These are phyloP conservation scores for Nicotiana obtusifolia DNA, from an alignment of 257 asterid genomes.

Conservation along the genomic window DNA sequence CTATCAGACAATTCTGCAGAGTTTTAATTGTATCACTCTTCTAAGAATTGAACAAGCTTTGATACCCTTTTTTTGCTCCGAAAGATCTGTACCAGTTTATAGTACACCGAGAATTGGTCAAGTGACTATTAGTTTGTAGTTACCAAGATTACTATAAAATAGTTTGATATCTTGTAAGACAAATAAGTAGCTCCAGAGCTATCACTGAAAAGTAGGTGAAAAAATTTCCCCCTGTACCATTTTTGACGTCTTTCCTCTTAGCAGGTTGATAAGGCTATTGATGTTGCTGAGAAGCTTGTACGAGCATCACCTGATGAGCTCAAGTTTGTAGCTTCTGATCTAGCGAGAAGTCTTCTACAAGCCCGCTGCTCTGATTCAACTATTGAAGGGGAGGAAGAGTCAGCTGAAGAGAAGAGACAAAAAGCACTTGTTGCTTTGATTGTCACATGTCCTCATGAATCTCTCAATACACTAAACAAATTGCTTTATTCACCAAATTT, in stretches of 20 bases:
- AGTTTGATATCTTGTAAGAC: neutral
- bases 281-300: slow-evolving; percentile 79
- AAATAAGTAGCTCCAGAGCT: neutral
- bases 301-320: slow-evolving; percentile 97
- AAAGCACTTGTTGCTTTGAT: slow-evolving; percentile 73
- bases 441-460: slow-evolving; percentile 63
- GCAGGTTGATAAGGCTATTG: slow-evolving; percentile 89
- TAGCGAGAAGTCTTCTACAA: slow-evolving; percentile 65
- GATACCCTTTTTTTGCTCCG: slow-evolving; percentile 12
- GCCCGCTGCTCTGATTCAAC: slow-evolving; percentile 77
- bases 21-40: neutral
- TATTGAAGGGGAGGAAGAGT: slow-evolving; percentile 82
- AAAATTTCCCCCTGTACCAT: slow-evolving; percentile 3
- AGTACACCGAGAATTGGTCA: neutral
- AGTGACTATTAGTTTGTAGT: neutral
- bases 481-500: slow-evolving; percentile 77
- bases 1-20: neutral
- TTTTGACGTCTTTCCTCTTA: slow-evolving; percentile 14
- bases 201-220: neutral
- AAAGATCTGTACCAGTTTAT: neutral
- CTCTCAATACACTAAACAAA: slow-evolving; percentile 65
- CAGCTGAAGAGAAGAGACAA: slow-evolving; percentile 83
- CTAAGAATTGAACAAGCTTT: neutral
- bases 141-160: neutral
- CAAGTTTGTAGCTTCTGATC: slow-evolving; percentile 64